Percentiles rank a stretch among this genome's conserved stretches.
Conservation (phyloP, 2,329 filamentous ascomycete genomes). For the Sporothrix curviconia region DNA sequence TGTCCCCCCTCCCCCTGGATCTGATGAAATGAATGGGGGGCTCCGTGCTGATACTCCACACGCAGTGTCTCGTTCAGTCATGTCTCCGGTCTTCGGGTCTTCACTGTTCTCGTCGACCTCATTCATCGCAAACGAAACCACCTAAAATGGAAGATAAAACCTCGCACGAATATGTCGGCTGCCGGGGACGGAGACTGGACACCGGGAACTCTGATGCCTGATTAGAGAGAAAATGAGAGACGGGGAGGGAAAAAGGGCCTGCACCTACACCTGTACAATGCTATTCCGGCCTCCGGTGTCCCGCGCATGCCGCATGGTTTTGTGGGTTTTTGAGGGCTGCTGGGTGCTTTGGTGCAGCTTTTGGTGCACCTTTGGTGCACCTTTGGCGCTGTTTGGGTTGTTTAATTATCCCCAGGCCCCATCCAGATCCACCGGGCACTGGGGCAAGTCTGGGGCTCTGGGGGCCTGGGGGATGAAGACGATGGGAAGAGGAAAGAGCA, state of each 20-base stretch:
- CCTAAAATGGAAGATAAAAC: background rate
- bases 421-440: background rate
- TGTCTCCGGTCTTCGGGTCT: no score
- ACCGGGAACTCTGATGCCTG: background rate
- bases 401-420: constrained; percentile 3
- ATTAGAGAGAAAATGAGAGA: no score
- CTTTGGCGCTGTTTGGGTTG: constrained; percentile 1
- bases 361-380: no score
- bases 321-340: background rate
- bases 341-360: no score
- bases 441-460: background rate
- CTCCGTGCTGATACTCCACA: no score
- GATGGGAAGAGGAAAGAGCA: background rate
- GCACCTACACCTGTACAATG: no score
- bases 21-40: no score
- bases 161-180: background rate
- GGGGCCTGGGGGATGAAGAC: background rate
- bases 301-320: constrained; percentile 1
- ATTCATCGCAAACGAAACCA: no score
- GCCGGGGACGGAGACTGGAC: background rate
- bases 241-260: no score
- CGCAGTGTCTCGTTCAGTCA: no score
- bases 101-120: no score
- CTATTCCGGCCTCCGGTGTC: constrained; percentile 2
- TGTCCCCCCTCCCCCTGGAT: no score